Conservation (phyloP, 106 monocot species). For the Dactylorhiza incarnata region DNA sequence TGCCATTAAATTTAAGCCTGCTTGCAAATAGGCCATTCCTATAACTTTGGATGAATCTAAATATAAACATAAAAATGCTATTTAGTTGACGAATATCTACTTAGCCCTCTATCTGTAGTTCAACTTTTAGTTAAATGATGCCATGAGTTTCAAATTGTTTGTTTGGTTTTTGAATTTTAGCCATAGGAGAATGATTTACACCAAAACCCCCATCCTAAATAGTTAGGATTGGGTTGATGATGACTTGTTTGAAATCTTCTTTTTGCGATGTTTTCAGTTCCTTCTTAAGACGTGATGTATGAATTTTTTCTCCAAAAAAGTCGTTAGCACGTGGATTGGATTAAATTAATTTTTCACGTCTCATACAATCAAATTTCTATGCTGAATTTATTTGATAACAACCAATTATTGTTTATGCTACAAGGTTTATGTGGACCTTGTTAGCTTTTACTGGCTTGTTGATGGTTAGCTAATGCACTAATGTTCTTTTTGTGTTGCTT, state of each 20-base stretch:
- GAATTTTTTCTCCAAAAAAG: not conserved
- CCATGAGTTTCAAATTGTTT: not conserved
- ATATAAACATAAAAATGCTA: not conserved
- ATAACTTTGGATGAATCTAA: not conserved
- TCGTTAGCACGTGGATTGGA: not conserved
- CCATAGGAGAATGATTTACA: not conserved
- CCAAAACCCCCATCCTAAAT: not conserved
- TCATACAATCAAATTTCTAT: not conserved
- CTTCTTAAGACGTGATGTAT: not conserved
- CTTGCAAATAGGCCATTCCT: not conserved
- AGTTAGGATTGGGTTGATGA: not conserved
- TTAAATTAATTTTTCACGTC: not conserved
- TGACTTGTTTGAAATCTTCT: not conserved
- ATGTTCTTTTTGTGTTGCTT: not conserved
- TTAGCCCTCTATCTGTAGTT: not conserved
- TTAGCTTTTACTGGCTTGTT: not conserved
- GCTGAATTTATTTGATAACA: not conserved
- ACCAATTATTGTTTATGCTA: not conserved
- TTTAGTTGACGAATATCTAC: not conserved
- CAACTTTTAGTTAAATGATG: not conserved
- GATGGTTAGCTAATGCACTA: not conserved
- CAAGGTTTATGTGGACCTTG: not conserved
- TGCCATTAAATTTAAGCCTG: not conserved
- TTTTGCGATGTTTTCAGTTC: not conserved
- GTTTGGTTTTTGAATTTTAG: not conserved